These are phyloP conservation scores for Sisymbrium irio DNA, from an alignment of 345 rosid species.

Conservation along the genomic window DNA sequence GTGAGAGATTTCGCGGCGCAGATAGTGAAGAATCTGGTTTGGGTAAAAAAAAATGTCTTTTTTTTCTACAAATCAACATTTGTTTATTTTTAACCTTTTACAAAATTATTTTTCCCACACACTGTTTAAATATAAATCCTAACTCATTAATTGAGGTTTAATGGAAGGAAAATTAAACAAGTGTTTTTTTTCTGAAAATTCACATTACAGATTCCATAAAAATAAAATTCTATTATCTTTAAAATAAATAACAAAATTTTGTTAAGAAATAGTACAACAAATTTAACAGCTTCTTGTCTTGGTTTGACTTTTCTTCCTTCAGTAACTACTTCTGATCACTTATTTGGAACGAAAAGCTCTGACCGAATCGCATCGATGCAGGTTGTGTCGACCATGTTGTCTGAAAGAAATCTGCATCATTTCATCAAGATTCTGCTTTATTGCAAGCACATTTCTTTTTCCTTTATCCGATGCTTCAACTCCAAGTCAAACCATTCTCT, in stretches of 20 bases:
- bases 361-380: not conserved
- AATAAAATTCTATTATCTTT: not conserved
- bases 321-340: not conserved
- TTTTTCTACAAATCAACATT: not conserved
- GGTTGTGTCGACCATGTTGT: not conserved
- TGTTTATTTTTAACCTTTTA: not conserved
- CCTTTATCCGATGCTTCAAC: not conserved
- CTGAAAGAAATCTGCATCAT: not conserved
- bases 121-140: not conserved
- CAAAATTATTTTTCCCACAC: not conserved
- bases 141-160: too few relatives aligned
- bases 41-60: not conserved
- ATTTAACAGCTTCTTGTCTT: not conserved
- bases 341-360: not conserved
- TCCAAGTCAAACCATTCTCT: not conserved
- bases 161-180: too few relatives aligned
- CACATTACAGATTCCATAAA: not conserved
- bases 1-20: not conserved
- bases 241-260: not conserved
- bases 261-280: not conserved
- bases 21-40: not conserved
- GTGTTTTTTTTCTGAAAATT: too few relatives aligned
- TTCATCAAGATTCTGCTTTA: not conserved
- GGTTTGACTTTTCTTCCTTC: not conserved
- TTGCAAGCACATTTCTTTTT: not conserved